Base-by-base conservation (phyloP, 83 land plant species). In the Diphasiastrum complanatum region DNA sequence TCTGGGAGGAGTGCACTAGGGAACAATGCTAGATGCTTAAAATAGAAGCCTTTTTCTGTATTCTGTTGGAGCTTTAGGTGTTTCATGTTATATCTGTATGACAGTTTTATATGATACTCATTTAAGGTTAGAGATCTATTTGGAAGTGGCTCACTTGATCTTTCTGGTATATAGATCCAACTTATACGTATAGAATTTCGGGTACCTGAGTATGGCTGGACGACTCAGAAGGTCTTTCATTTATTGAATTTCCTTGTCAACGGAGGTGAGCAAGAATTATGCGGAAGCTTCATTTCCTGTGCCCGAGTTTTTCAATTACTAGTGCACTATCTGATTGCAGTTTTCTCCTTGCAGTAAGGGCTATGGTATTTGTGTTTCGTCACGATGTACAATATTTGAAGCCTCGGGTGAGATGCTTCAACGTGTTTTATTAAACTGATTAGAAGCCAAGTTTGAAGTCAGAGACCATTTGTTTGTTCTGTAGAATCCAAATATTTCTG, bases 151-250 rank as follows among this genome's bases (percentile, higher is more conserved):
- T 38, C 41, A 38, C 14, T 6, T 38, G 14, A 6, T 6, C 14
- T 14, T 38, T 6, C 14, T 6, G 14, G 4, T 48, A 10, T 52
- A 41, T 18, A 56, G 60, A 56, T 33, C 19, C 60, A 56, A 56
- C 38, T 56, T 14, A 31, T 56, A 33, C 60, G 60, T 3, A 56
- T 56, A 2, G 37, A 56, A 33, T 2, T 29, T 18, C 60, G 60
- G 14, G 60, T 56, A 10, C 60, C 60, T 18, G 60, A 33, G 25
- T 56, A 6, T 56, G 38, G n/a, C n/a, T n/a, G n/a, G n/a, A n/a
- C n/a, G n/a, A n/a, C n/a, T n/a, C n/a, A n/a, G n/a, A n/a, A n/a
- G 23, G 60, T 56, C 14, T 56, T 56, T 33, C 60, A 56, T 3
- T 32, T 56, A 16, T 33, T 56, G 60, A 56, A 56, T 56, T 56